These are phyloP conservation scores for Sporothrix globosa DNA, from an alignment of 2,329 filamentous ascomycete species.

Conservation along the genomic window DNA sequence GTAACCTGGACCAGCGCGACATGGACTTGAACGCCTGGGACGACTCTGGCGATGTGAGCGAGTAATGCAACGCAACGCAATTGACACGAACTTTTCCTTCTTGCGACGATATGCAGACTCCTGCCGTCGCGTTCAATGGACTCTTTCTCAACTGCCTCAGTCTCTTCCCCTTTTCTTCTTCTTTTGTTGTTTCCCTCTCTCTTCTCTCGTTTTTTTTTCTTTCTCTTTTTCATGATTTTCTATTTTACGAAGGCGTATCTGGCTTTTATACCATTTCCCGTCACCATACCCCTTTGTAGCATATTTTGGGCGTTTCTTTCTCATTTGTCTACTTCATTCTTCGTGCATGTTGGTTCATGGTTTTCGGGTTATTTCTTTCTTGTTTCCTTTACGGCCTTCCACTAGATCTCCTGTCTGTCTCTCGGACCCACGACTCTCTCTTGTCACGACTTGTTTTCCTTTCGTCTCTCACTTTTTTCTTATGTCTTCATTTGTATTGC, in stretches of 20 bases:
- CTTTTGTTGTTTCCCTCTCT: background rate
- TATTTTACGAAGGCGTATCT: slow-evolving; percentile 26
- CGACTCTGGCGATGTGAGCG: slow-evolving; percentile 43
- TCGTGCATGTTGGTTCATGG: too few species aligned
- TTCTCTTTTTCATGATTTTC: slow-evolving; percentile 21
- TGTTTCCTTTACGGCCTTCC: slow-evolving; percentile 5
- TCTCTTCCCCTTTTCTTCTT: background rate
- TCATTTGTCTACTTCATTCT: slow-evolving; percentile 9
- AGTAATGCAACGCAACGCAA: slow-evolving; percentile 36
- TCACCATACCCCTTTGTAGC: slow-evolving; percentile 31
- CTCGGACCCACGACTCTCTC: slow-evolving; percentile 2
- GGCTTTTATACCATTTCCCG: slow-evolving; percentile 28
- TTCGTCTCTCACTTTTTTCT: slow-evolving; percentile 13
- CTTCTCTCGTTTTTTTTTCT: background rate
- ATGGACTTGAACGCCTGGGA: slow-evolving; percentile 35
- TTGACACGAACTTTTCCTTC: background rate
- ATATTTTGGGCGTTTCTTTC: slow-evolving; percentile 27
- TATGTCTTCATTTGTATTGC: slow-evolving; percentile 25
- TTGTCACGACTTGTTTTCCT: background rate
- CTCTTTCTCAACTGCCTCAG: background rate
- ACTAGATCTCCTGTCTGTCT: slow-evolving; percentile 16
- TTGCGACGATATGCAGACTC: background rate
- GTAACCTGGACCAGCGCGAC: slow-evolving; percentile 28
- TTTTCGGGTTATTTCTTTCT: background rate
- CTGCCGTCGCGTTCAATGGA: background rate